Percentiles rank a stretch among this genome's conserved stretches.
Conservation (phyloP, 257 asterid species). For the Solanum arcanum region DNA sequence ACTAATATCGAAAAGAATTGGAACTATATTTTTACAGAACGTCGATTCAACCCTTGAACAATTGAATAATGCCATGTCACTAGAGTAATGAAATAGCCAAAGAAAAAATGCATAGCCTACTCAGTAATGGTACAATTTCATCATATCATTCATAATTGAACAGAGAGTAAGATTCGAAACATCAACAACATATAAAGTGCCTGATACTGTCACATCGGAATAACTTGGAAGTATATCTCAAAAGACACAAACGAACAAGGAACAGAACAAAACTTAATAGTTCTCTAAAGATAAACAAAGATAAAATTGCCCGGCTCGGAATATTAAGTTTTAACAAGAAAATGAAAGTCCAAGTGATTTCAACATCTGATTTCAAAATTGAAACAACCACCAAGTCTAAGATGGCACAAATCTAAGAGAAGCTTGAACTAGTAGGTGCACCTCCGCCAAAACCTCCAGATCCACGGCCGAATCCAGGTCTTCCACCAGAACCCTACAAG, state of each 20-base stretch:
- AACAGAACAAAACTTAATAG: not conserved
- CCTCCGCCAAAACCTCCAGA: conserved; percentile 21
- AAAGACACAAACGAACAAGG: not conserved
- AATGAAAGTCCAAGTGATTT: not conserved
- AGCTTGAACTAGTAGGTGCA: conserved; percentile 34
- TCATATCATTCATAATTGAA: not conserved
- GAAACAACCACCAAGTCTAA: not conserved
- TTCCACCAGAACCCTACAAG: conserved; percentile 13
- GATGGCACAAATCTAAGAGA: conserved; percentile 4
- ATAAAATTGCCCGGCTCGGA: not conserved
- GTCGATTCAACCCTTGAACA: no score
- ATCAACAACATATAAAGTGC: not conserved
- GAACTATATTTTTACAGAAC: not conserved
- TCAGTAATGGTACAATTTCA: not conserved
- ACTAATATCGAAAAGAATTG: not conserved
- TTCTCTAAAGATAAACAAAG: not conserved
- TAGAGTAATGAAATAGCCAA: not conserved
- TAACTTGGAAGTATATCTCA: not conserved
- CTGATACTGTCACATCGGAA: not conserved
- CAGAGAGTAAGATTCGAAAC: not conserved
- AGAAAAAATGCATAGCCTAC: not conserved
- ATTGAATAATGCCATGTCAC: not conserved
- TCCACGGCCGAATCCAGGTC: conserved; percentile 29
- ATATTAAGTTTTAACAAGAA: not conserved
- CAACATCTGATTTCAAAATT: not conserved